Evolutionary conservation across 176 grass and related monocot species (phyloP).

Genomic region (Hyparrhenia diplandra): DNA sequence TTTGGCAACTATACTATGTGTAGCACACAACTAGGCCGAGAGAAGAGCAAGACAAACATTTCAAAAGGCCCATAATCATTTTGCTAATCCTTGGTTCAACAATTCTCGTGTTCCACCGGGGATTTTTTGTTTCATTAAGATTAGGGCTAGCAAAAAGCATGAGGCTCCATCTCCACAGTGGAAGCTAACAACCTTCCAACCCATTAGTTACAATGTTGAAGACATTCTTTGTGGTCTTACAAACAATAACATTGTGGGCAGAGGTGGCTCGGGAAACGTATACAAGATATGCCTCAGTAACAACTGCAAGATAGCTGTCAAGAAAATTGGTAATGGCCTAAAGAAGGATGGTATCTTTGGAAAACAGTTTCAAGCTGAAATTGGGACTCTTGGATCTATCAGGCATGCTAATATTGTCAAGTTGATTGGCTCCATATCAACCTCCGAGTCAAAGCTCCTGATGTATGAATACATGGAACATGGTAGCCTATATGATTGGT

Average conservation of each 20-base stretch:
- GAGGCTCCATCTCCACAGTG: neutral
- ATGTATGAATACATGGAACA: conserved; percentile 73
- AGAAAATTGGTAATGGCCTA: conserved; percentile 32
- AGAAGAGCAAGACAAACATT: neutral
- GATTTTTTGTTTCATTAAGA: neutral
- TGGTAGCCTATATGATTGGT: conserved; percentile 47
- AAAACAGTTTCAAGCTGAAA: conserved; percentile 49
- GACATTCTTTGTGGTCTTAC: neutral
- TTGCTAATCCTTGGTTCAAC: neutral
- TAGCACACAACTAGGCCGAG: neutral
- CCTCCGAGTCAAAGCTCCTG: conserved; percentile 29
- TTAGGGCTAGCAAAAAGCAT: neutral
- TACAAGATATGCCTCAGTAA: conserved; percentile 16
- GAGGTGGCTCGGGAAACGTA: conserved; percentile 32
- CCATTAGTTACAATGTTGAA: conserved; percentile 4
- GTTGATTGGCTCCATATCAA: conserved; percentile 47
- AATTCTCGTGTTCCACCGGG: neutral
- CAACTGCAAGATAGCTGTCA: conserved; percentile 27
- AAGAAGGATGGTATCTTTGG: conserved; percentile 22
- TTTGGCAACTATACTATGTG: neutral
- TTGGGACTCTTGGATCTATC: conserved; percentile 50
- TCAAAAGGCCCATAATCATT: conserved; percentile 5
- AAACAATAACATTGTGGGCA: conserved; percentile 24
- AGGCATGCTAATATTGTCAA: conserved; percentile 53
- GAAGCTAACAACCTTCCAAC: conserved; percentile 16